Evolutionary conservation across 2,329 filamentous ascomycete species (phyloP).

Genomic region (Penicillium thymicola): DNA sequence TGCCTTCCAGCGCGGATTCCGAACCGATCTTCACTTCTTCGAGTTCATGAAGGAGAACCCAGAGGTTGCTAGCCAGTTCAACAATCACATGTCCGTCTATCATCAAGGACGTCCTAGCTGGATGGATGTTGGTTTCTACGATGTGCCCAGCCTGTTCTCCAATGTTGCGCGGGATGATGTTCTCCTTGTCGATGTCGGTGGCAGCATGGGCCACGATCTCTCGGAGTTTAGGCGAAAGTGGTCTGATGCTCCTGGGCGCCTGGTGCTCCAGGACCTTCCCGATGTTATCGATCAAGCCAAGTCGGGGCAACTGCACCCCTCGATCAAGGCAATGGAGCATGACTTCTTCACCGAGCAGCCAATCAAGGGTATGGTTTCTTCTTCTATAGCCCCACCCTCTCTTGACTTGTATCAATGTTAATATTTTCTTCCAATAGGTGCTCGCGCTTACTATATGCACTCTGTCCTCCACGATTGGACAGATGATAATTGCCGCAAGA

Average conservation of each 20-base stretch:
- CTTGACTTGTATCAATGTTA: background rate
- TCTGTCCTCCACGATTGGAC: slow-evolving; percentile 35
- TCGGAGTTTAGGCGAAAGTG: slow-evolving; percentile 38
- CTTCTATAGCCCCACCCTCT: background rate
- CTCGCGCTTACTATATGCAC: slow-evolving; percentile 36
- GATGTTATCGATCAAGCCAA: slow-evolving; percentile 34
- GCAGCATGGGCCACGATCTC: slow-evolving; percentile 43
- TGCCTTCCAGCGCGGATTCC: slow-evolving; percentile 28
- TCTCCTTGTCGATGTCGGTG: slow-evolving; percentile 45
- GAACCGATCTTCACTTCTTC: slow-evolving; percentile 29
- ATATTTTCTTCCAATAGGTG: slow-evolving; percentile 18
- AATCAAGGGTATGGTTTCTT: slow-evolving; percentile 36
- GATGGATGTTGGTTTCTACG: slow-evolving; percentile 33
- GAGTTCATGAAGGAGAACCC: slow-evolving; percentile 25
- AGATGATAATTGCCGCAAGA: slow-evolving; percentile 27
- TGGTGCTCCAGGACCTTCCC: slow-evolving; percentile 51
- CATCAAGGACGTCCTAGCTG: slow-evolving; percentile 28
- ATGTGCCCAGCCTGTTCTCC: slow-evolving; percentile 20
- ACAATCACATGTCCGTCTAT: slow-evolving; percentile 29
- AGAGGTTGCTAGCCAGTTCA: slow-evolving; percentile 21
- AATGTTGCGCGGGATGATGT: slow-evolving; percentile 15
- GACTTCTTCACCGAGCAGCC: slow-evolving; percentile 50
- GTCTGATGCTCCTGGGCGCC: slow-evolving; percentile 38
- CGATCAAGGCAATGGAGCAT: slow-evolving; percentile 38
- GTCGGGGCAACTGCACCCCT: slow-evolving; percentile 5